Evolutionary conservation across 164 flowering plant species (phyloP).

Genomic region (Annona squamosa): DNA sequence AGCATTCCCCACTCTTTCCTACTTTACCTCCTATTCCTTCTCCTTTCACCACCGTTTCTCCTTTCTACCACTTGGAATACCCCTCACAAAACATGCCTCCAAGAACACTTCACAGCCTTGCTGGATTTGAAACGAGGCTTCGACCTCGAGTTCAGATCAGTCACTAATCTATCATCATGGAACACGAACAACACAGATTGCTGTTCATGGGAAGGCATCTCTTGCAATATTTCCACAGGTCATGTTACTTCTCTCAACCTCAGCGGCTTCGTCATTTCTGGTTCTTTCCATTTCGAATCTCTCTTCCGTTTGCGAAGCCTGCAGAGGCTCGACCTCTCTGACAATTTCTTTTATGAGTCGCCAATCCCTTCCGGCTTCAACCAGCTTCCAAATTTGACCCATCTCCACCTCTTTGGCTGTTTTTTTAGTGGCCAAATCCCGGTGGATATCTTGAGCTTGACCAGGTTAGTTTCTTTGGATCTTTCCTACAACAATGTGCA

Average conservation of each 20-base stretch:
- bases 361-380: background rate
- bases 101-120: background rate
- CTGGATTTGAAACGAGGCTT: background rate
- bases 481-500: conserved; percentile 11
- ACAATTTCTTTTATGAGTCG: background rate
- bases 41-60: too few species aligned
- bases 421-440: conserved; percentile 13
- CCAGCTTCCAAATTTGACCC: background rate
- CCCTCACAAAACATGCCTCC: background rate
- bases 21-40: too few species aligned
- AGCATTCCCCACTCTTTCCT: too few species aligned
- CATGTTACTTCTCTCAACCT: conserved; percentile 13
- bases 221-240: conserved; percentile 21
- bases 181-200: conserved; percentile 19
- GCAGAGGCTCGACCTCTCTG: conserved; percentile 7
- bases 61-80: too few species aligned
- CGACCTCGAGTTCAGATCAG: too few species aligned
- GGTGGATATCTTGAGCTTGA: conserved; percentile 20
- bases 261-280: background rate
- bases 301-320: conserved; percentile 8
- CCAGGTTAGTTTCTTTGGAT: conserved; percentile 22
- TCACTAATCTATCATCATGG: conserved; percentile 28
- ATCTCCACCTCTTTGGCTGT: background rate
- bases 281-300: background rate
- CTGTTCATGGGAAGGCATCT: conserved; percentile 33